Evolutionary conservation across 2,329 filamentous ascomycete genomes (phyloP), one percentile per base, ranked within the genome.

Genomic region (Chalaropsis ovoidea): DNA sequence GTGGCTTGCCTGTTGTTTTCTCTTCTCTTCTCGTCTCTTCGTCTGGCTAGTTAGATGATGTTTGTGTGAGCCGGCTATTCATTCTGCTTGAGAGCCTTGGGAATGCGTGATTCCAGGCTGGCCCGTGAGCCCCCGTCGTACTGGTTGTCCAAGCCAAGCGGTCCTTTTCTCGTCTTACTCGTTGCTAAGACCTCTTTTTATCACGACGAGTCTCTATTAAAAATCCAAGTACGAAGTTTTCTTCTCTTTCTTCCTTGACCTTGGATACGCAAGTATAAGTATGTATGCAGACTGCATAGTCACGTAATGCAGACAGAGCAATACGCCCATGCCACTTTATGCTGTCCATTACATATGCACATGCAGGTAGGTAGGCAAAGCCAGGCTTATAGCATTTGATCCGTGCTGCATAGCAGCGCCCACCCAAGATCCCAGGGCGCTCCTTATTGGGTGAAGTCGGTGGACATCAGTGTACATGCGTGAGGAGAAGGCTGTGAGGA

Each of bases 321-420:
- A 8, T 39, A 58, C 8, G 27, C 24, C 31, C 3, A 58, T 39
- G 24, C 27, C 27, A 35, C 39, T n/a, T 15, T 58, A 10, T 19
- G 10, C 17, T 24, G 24, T 19, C 54, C 17, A 35, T 17, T 10
- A 17, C 27, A 19, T 17, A 8, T 58, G 54, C 54, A 58, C 31
- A 58, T 58, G 54, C 24, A 35, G 15, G 10, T 11, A 39, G 27
- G 24, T 39, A 11, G 54, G 54, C 54, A 58, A 39, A 15, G 31
- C 54, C n/a, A 58, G 27, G 54, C 54, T 58, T n/a, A 58, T 58
- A 58, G 54, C 54, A 58, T n/a, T n/a, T 35, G 54, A n/a, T 1
- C 54, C 54, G n/a, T 39, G 27, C 54, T n/a, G 8, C 15, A n/a
- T 58, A 58, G 31, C 17, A 58, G 27, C 17, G 11, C 54, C 27